Conservation (phyloP, 495 filamentous ascomycete genomes). For the Aspergillus ostianus region DNA sequence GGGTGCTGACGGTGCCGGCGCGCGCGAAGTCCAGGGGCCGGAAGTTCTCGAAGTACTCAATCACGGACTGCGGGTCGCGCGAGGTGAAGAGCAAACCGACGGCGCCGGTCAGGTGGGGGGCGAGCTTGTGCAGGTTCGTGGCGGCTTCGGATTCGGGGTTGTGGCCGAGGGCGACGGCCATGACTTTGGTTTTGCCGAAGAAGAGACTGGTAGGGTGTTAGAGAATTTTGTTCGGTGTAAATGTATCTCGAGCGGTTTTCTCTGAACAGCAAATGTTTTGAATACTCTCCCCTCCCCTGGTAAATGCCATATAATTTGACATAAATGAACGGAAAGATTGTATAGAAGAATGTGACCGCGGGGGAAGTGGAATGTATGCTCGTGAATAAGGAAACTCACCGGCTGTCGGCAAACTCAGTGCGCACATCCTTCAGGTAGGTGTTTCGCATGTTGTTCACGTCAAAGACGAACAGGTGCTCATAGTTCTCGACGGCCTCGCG, state of each 20-base stretch:
- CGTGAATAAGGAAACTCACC: conserved; percentile 50
- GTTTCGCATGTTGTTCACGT: conserved; percentile 97
- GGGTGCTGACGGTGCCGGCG: conserved; percentile 71
- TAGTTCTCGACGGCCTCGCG: conserved; percentile 82
- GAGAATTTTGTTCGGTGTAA: not conserved
- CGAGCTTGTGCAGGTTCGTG: conserved; percentile 66
- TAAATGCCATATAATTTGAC: not conserved
- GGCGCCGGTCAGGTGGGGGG: conserved; percentile 70
- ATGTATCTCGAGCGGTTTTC: not conserved
- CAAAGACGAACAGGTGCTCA: conserved; percentile 89
- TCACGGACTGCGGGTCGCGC: conserved; percentile 60
- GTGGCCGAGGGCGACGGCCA: conserved; percentile 84
- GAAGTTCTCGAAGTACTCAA: conserved; percentile 65
- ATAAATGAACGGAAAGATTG: not conserved
- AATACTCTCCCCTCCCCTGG: not conserved
- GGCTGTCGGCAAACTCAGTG: conserved; percentile 75
- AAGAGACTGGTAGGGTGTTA: conserved; percentile 61
- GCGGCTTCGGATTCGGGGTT: conserved; percentile 73
- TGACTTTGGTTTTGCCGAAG: conserved; percentile 99
- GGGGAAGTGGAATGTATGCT: too few species aligned
- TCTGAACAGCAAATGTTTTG: too few species aligned
- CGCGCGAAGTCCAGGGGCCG: conserved; percentile 80
- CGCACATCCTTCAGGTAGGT: conserved; percentile 92
- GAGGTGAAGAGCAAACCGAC: conserved; percentile 91
- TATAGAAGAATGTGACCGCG: not conserved